phyloP scores from a whole-genome alignment of 495 filamentous ascomycete species.

The Xylaria sp. region DNA sequence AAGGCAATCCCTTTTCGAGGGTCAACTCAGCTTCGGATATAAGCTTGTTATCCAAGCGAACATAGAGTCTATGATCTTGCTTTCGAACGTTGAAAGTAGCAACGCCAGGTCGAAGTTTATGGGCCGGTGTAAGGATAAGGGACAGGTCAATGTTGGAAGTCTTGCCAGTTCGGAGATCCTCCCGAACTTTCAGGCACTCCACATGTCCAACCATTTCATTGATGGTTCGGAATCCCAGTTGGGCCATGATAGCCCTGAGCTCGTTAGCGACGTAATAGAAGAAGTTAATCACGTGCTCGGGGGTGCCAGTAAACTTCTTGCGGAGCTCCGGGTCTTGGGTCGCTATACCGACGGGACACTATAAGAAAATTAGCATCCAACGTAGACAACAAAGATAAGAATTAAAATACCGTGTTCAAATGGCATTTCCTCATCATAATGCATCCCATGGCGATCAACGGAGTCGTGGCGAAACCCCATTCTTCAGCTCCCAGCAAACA shows the following conservation, averaged over 20 bases:
- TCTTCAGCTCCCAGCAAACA: constrained; percentile 97
- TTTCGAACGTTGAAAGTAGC: constrained; percentile 99
- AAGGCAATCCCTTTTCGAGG: constrained; percentile 93
- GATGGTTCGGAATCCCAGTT: constrained; percentile 90
- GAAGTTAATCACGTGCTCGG: constrained; percentile 99
- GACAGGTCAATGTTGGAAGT: constrained; percentile 94
- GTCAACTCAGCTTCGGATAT: constrained; percentile 97
- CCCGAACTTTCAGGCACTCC: constrained; percentile 84
- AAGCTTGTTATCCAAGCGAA: constrained; percentile 96
- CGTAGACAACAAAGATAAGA: not conserved
- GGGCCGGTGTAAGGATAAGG: constrained; percentile 93
- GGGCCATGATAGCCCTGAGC: constrained; percentile 97
- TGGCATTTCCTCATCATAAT: constrained; percentile 90
- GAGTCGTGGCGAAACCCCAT: constrained; percentile 97
- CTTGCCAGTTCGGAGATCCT: constrained; percentile 88
- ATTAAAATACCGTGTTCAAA: constrained; percentile 21
- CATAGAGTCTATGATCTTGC: constrained; percentile 94
- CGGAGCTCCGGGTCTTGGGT: constrained; percentile 95
- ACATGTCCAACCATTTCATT: constrained; percentile 99
- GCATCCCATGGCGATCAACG: constrained; percentile 96
- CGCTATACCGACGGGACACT: constrained; percentile 94
- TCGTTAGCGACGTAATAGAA: constrained; percentile 99
- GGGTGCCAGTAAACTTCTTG: constrained; percentile 92
- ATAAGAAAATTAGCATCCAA: constrained; percentile 33
- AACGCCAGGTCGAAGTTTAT: constrained; percentile 94